phyloP scores from a whole-genome alignment of 1,284 basidiomycete species.

The Ustilago shanxiensis region DNA sequence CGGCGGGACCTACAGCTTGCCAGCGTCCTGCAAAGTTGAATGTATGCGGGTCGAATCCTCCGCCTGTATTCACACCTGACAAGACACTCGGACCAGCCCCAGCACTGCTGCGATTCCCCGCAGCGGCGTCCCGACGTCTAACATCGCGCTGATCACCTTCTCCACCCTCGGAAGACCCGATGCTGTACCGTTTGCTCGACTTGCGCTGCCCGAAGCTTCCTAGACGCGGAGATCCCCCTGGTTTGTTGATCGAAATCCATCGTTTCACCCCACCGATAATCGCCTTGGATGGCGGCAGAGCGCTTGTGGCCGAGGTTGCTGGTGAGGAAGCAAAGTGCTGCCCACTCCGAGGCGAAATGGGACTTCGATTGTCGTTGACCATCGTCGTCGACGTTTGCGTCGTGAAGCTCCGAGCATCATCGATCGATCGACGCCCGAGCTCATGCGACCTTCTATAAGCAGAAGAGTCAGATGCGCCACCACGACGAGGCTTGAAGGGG shows the following conservation, averaged over 20 bases:
- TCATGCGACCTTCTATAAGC: slow-evolving; percentile 19
- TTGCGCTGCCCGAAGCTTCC: slow-evolving; percentile 10
- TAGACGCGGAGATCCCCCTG: slow-evolving; percentile 26
- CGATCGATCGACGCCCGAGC: slow-evolving; percentile 23
- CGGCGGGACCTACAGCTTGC: slow-evolving; percentile 31
- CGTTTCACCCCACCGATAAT: slow-evolving; percentile 60
- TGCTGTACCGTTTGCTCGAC: slow-evolving; percentile 34
- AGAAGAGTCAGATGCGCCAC: slow-evolving; percentile 16
- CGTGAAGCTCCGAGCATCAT: slow-evolving; percentile 25
- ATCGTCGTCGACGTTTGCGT: slow-evolving; percentile 29
- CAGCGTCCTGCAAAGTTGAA: slow-evolving; percentile 56
- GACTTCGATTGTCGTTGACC: slow-evolving; percentile 31
- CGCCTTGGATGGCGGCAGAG: slow-evolving; percentile 43
- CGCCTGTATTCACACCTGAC: not conserved
- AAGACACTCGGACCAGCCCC: not conserved
- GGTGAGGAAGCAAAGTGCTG: slow-evolving; percentile 17
- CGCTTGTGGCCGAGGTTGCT: slow-evolving; percentile 6
- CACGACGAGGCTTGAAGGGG: slow-evolving; percentile 45
- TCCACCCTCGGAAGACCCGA: slow-evolving; percentile 33
- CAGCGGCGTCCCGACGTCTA: slow-evolving; percentile 3
- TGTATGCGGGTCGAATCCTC: slow-evolving; percentile 39
- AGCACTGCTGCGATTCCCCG: slow-evolving; percentile 12
- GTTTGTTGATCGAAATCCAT: slow-evolving; percentile 61
- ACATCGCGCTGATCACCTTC: slow-evolving; percentile 15
- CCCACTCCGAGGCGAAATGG: slow-evolving; percentile 20